Evolutionary conservation across 139 green algal species (phyloP), one percentile per base, ranked within the genome.

Genomic region (Parachlorella kessleri): DNA sequence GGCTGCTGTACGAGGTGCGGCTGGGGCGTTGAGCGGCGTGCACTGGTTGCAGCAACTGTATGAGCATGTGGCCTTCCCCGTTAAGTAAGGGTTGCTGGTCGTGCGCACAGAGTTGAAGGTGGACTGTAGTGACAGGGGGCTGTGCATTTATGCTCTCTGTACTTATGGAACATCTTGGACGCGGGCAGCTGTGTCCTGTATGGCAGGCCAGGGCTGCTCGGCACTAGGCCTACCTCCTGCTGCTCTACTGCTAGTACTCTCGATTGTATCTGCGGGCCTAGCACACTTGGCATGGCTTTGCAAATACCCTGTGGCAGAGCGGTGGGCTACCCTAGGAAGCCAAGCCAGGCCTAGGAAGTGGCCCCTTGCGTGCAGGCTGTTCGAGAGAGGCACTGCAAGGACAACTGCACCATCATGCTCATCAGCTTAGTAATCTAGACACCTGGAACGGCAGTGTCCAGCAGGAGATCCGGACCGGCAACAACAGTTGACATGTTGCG

Each of bases 331-430:
- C 48, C 14, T 18, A 18, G 0, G 14, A 28, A 28, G 48, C 48
- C 21, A n/a, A n/a, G n/a, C n/a, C n/a, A n/a, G n/a, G n/a, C n/a
- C n/a, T n/a, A n/a, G n/a, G n/a, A n/a, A n/a, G n/a, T n/a, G n/a
- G n/a, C n/a, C n/a, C n/a, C n/a, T n/a, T n/a, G n/a, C n/a, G 14
- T 59, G 48, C 48, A 59, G 48, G 86, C 90, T 0, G 72, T 92
- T 4, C 78, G 87, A 1, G 88, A 89, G 70, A 79, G 87, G 35
- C 37, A 55, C 9, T 90, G 86, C 81, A 88, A 87, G 65, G 89
- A 93, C 81, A 93, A 93, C 75, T 90, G 84, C 81, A 87, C 72
- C 18, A 74, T 92, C 7, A 42, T 92, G 84, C 70, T 93, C 5
- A 42, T 91, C 3, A 18, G 10, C n/a, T 36, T 84, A n/a, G n/a